Percentiles rank a stretch among this genome's conserved stretches.
Conservation (phyloP, 352 stramenopile genomes). For the Phytophthora sojae region DNA sequence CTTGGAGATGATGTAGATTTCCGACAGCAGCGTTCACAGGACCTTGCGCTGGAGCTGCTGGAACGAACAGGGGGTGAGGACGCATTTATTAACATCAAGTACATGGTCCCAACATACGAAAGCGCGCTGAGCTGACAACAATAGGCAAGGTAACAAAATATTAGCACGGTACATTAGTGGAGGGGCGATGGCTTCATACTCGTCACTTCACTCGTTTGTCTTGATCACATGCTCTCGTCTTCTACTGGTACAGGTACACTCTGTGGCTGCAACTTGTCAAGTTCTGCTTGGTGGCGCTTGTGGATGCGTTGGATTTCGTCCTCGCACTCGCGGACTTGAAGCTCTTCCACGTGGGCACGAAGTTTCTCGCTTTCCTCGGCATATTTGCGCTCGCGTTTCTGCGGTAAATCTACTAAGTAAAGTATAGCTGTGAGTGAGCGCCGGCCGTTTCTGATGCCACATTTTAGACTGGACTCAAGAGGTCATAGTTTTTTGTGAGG, state of each 20-base stretch:
- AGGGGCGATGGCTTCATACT: slow-evolving; percentile 18
- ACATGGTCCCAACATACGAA: slow-evolving; percentile 97
- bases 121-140: slow-evolving; percentile 27
- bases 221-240: slow-evolving; percentile 32
- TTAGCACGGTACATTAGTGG: neutral
- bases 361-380: slow-evolving; percentile 62
- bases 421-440: too few relatives aligned
- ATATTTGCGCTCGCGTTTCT: slow-evolving; percentile 49
- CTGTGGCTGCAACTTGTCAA: slow-evolving; percentile 40
- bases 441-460: too few relatives aligned
- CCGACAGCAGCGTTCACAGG: slow-evolving; percentile 76
- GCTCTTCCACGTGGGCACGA: slow-evolving; percentile 61
- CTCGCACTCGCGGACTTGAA: slow-evolving; percentile 78
- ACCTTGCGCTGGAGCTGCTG: slow-evolving; percentile 89
- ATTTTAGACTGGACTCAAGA: too few relatives aligned
- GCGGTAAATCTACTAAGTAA: too few relatives aligned
- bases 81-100: slow-evolving; percentile 96
- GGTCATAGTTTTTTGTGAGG: too few relatives aligned
- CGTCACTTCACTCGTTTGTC: slow-evolving; percentile 3
- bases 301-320: slow-evolving; percentile 85
- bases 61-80: slow-evolving; percentile 87
- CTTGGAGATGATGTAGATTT: slow-evolving; percentile 93
- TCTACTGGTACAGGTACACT: slow-evolving; percentile 34
- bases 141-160: slow-evolving; percentile 10
- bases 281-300: slow-evolving; percentile 55